These are phyloP conservation scores for Smittium mucronatum DNA, from an alignment of 371 early-diverging fungal genomes.

Conservation along the genomic window DNA sequence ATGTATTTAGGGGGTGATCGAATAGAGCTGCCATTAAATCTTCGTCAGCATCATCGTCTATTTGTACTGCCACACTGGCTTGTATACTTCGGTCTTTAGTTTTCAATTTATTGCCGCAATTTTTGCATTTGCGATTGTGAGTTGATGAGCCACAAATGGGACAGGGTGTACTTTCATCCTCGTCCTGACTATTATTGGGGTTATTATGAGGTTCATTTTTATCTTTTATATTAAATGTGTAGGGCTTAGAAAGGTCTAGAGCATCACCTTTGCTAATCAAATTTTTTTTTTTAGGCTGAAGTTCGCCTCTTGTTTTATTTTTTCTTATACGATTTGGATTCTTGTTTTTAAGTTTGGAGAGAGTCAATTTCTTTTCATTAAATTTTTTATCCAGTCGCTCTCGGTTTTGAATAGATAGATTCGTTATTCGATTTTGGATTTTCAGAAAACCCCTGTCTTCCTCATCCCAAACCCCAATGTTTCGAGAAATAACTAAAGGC, in stretches of 20 bases:
- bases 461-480: slow-evolving; percentile 48
- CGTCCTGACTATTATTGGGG: neutral
- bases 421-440: slow-evolving; percentile 46
- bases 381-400: slow-evolving; percentile 39
- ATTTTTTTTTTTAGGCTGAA: neutral
- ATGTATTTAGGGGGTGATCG: slow-evolving; percentile 22
- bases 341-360: neutral
- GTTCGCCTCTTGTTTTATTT: neutral
- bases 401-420: slow-evolving; percentile 42
- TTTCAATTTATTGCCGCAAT: neutral
- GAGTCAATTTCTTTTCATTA: slow-evolving; percentile 22
- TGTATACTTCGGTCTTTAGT: slow-evolving; percentile 2
- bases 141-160: neutral
- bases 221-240: neutral
- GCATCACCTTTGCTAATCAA: neutral
- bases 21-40: slow-evolving; percentile 47
- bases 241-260: neutral
- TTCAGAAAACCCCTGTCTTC: slow-evolving; percentile 47
- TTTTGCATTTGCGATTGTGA: neutral
- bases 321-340: neutral
- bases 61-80: slow-evolving; percentile 45
- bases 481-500: slow-evolving; percentile 48
- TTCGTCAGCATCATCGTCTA: slow-evolving; percentile 64
- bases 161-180: neutral
- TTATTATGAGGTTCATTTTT: neutral